These are phyloP conservation scores for Maudiozyma serrabonitensis DNA, from an alignment of 805 yeast genomes.

Conservation along the genomic window DNA sequence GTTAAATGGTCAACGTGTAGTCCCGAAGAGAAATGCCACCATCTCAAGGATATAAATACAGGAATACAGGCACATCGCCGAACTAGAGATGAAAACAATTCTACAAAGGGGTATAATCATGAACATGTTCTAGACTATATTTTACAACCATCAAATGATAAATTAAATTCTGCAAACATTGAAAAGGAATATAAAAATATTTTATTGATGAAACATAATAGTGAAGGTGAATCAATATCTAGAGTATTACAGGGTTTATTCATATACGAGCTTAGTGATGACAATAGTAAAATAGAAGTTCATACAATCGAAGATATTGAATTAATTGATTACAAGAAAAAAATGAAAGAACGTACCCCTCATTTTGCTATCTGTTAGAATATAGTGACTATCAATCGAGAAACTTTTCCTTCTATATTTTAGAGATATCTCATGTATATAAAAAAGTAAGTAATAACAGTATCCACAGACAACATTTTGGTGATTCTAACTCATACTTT, in stretches of 20 bases:
- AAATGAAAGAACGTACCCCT: constrained; percentile 7
- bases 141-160: constrained; percentile 9
- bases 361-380: background rate
- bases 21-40: background rate
- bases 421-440: too few species aligned
- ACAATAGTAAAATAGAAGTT: constrained; percentile 45
- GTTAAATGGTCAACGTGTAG: constrained; percentile 23
- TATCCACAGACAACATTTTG: too few species aligned
- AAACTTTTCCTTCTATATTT: too few species aligned
- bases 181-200: background rate
- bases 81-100: background rate
- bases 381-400: too few species aligned
- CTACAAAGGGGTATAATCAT: background rate
- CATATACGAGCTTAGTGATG: constrained; percentile 51
- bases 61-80: background rate
- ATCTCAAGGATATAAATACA: background rate
- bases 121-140: constrained; percentile 10
- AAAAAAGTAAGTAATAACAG: too few species aligned
- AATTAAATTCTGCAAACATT: constrained; percentile 3
- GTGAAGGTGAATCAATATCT: background rate
- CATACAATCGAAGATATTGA: constrained; percentile 63
- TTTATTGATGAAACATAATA: constrained; percentile 1
- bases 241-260: constrained; percentile 39
- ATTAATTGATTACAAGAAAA: constrained; percentile 37
- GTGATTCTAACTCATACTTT: too few species aligned